Conservation (phyloP, 257 asterid species). For the Solanum clarkiae region DNA sequence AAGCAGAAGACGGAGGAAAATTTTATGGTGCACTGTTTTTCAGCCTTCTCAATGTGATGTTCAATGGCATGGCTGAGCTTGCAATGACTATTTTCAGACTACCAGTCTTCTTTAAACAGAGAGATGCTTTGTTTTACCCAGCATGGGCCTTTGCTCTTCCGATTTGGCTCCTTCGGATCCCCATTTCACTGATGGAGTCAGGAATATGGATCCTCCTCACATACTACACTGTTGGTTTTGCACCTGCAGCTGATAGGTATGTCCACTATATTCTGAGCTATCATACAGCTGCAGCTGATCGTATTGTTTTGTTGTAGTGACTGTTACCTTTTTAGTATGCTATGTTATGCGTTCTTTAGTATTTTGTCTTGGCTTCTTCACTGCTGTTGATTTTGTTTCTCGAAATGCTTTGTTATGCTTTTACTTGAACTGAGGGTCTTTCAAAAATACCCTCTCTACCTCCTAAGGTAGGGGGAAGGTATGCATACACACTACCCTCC, state of each 20-base stretch:
- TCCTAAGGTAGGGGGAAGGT: too few relatives aligned
- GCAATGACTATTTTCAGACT: slow-evolving; percentile 59
- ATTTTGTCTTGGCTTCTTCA: too few relatives aligned
- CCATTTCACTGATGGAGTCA: slow-evolving; percentile 49
- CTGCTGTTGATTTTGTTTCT: too few relatives aligned
- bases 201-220: slow-evolving; percentile 59
- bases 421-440: too few relatives aligned
- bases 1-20: slow-evolving; percentile 44
- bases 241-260: slow-evolving; percentile 57
- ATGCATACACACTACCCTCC: too few relatives aligned
- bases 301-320: too few relatives aligned
- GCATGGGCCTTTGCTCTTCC: slow-evolving; percentile 73
- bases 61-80: slow-evolving; percentile 65
- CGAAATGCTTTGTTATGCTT: too few relatives aligned
- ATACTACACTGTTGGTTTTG: slow-evolving; percentile 63
- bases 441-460: too few relatives aligned
- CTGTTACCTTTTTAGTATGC: too few relatives aligned
- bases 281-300: too few relatives aligned
- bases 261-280: not conserved
- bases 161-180: slow-evolving; percentile 57
- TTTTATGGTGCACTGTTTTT: slow-evolving; percentile 58
- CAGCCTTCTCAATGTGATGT: slow-evolving; percentile 62
- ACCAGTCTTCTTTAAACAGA: slow-evolving; percentile 57
- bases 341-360: too few relatives aligned
- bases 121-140: slow-evolving; percentile 54